Percentiles rank a stretch among this genome's conserved stretches.
phyloP scores from a whole-genome alignment of 1,284 basidiomycete genomes.

The Coriolopsis trogii region DNA sequence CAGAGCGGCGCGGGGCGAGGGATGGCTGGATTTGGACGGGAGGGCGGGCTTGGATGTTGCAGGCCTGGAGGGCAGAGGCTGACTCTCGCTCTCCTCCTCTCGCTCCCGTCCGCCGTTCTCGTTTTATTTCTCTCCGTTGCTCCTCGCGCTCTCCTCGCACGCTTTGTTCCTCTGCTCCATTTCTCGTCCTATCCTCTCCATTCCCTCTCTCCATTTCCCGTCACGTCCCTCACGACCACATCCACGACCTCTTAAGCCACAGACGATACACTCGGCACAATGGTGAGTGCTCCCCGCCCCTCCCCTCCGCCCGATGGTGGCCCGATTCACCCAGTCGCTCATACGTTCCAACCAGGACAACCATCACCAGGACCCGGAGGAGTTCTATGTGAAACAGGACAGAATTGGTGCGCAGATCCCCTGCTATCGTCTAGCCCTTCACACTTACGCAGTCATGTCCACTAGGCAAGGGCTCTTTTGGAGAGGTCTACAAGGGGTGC shows the following conservation, averaged over 20 bases:
- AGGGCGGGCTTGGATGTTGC: conserved; percentile 7
- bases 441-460: not conserved
- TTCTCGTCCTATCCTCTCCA: conserved; percentile 9
- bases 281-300: conserved; percentile 16
- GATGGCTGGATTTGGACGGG: conserved; percentile 14
- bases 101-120: conserved; percentile 14
- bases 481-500: conserved; percentile 96
- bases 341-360: conserved; percentile 50
- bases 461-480: conserved; percentile 93
- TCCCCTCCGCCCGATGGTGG: conserved; percentile 10
- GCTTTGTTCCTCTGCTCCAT: conserved; percentile 21
- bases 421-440: conserved; percentile 8
- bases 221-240: conserved; percentile 24
- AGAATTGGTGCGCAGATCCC: conserved; percentile 75
- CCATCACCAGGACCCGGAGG: conserved; percentile 85
- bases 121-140: conserved; percentile 20
- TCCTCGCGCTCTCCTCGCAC: conserved; percentile 21
- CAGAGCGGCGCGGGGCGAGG: conserved; percentile 4
- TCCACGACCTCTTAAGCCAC: conserved; percentile 23
- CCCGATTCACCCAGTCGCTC: conserved; percentile 8
- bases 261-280: conserved; percentile 4
- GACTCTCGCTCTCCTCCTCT: conserved; percentile 2
- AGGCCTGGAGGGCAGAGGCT: not conserved
- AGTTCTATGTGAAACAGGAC: conserved; percentile 95
- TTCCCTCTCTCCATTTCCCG: conserved; percentile 6